Percentiles rank a stretch among this genome's conserved stretches.
Evolutionary conservation across 768 basidiomycete species (phyloP).

Genomic region (Boletus insuetus): DNA sequence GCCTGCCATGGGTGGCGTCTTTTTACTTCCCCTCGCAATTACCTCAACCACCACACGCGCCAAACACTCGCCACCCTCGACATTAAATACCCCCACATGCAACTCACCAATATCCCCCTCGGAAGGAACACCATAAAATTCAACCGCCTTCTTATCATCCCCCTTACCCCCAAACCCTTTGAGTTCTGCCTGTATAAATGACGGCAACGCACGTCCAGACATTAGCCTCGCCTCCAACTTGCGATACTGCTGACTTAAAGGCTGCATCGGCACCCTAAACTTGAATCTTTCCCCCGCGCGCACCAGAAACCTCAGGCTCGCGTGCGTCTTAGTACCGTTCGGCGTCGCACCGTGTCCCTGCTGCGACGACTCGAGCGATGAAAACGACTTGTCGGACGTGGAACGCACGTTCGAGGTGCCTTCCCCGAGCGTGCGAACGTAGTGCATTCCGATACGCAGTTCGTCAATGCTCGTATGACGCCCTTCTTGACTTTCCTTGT

Average conservation of each 20-base stretch:
- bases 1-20: slow-evolving; percentile 20
- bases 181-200: slow-evolving; percentile 54
- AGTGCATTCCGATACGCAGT: slow-evolving; percentile 64
- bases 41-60: slow-evolving; percentile 59
- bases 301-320: slow-evolving; percentile 43
- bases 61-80: slow-evolving; percentile 49
- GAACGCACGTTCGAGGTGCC: slow-evolving; percentile 37
- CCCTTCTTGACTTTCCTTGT: slow-evolving; percentile 36
- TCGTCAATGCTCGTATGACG: slow-evolving; percentile 55
- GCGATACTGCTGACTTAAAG: slow-evolving; percentile 26
- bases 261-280: slow-evolving; percentile 49
- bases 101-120: slow-evolving; percentile 52
- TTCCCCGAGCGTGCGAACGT: slow-evolving; percentile 66
- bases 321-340: slow-evolving; percentile 24
- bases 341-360: slow-evolving; percentile 30
- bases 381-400: slow-evolving; percentile 47
- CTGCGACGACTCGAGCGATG: slow-evolving; percentile 61
- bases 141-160: slow-evolving; percentile 47
- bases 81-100: slow-evolving; percentile 53
- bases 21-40: slow-evolving; percentile 33
- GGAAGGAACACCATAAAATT: slow-evolving; percentile 54
- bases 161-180: slow-evolving; percentile 34
- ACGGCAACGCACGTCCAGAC: slow-evolving; percentile 52
- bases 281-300: slow-evolving; percentile 58
- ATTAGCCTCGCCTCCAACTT: slow-evolving; percentile 48